phyloP scores from a whole-genome alignment of 2,329 filamentous ascomycete genomes.

The Aspergillus awamori region DNA sequence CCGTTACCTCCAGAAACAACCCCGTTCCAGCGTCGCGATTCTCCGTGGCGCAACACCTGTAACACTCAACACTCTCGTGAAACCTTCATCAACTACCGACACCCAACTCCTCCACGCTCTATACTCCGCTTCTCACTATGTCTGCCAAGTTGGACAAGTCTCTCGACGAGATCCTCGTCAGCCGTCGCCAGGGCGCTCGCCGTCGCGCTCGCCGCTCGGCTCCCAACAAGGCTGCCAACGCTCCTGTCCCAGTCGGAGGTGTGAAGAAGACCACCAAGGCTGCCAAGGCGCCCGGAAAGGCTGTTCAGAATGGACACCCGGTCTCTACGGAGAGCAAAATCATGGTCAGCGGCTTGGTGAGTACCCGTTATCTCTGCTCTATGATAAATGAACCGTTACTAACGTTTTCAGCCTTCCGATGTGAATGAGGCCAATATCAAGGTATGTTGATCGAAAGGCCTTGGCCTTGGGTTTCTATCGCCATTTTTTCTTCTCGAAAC shows the following conservation, averaged over 20 bases:
- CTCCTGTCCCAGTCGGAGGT: conserved; percentile 77
- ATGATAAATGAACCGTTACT: neutral
- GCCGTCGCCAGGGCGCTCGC: conserved; percentile 61
- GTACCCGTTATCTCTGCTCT: conserved; percentile 48
- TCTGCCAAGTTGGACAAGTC: conserved; percentile 95
- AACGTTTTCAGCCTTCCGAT: conserved; percentile 78
- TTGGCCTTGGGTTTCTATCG: conserved; percentile 71
- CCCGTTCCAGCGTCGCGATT: conserved; percentile 1
- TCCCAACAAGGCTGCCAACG: conserved; percentile 43
- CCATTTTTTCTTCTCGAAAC: conserved; percentile 54
- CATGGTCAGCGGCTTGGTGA: conserved; percentile 97
- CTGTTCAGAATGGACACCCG: conserved; percentile 66
- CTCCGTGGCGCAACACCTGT: conserved; percentile 12
- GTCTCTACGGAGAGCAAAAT: conserved; percentile 84
- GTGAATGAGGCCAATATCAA: conserved; percentile 97
- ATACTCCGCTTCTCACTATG: conserved; percentile 58
- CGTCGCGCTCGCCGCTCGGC: conserved; percentile 49
- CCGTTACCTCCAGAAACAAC: neutral
- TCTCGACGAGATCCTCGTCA: conserved; percentile 95
- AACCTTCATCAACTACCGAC: conserved; percentile 13
- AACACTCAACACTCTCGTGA: conserved; percentile 15
- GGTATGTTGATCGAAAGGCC: conserved; percentile 97
- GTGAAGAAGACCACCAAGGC: conserved; percentile 74
- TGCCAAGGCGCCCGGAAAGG: conserved; percentile 48
- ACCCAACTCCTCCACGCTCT: conserved; percentile 8